Conservation (phyloP, 345 rosid genomes). For the Rubroshorea leprosula region DNA sequence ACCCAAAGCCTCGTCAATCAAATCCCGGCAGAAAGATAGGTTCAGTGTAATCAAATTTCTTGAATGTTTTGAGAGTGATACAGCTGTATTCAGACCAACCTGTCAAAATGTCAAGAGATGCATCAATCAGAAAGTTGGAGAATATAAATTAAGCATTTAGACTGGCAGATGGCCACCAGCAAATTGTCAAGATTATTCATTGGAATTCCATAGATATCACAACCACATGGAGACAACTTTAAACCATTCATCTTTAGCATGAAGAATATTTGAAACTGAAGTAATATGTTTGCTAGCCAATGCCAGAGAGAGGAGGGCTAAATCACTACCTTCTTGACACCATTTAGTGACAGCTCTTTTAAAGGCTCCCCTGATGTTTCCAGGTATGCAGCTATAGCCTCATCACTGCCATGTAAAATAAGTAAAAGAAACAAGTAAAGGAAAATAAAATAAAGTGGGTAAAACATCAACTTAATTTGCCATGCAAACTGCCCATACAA, state of each 20-base stretch:
- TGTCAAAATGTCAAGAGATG: constrained; percentile 19
- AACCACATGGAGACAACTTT: too few relatives aligned
- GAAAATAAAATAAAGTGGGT: not conserved
- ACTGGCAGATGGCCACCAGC: not conserved
- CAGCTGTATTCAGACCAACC: constrained; percentile 66
- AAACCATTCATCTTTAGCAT: too few relatives aligned
- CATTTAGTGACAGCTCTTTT: constrained; percentile 65
- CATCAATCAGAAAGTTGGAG: not conserved
- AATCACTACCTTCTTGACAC: constrained; percentile 52
- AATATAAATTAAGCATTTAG: not conserved
- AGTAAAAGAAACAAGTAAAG: too few relatives aligned
- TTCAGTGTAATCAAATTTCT: constrained; percentile 54
- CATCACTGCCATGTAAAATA: constrained; percentile 55
- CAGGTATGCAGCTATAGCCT: constrained; percentile 86
- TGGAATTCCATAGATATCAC: too few relatives aligned
- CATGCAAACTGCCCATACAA: not conserved
- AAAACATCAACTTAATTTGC: not conserved
- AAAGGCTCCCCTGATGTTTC: constrained; percentile 65
- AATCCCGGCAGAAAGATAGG: constrained; percentile 74
- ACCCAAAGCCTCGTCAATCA: constrained; percentile 63
- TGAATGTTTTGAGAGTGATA: constrained; percentile 54
- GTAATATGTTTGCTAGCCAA: not conserved
- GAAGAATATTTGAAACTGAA: not conserved
- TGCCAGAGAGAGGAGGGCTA: not conserved
- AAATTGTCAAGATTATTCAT: not conserved